Percentiles rank a stretch among this genome's conserved stretches.
phyloP scores from a whole-genome alignment of 2,329 filamentous ascomycete genomes.

The Fusarium sterilihyphosum region DNA sequence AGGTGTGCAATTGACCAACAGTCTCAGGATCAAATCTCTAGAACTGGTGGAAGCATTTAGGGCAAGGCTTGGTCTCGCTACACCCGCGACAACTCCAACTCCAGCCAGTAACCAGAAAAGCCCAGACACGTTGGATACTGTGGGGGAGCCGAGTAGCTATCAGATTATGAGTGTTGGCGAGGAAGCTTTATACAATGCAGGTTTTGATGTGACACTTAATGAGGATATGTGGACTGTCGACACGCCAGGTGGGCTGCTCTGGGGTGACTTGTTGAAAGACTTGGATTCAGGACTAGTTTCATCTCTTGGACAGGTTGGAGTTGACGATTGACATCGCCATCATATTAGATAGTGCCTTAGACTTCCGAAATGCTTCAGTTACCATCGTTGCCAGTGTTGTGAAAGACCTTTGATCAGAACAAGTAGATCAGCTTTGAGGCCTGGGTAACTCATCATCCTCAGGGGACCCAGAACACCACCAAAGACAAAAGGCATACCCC shows the following conservation, averaged over 20 bases:
- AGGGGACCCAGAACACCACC: not conserved
- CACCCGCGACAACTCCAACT: slow-evolving; percentile 13
- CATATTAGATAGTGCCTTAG: not conserved
- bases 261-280: slow-evolving; percentile 39
- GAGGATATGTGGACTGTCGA: slow-evolving; percentile 29
- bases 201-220: not conserved
- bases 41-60: slow-evolving; percentile 36
- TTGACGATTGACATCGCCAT: not conserved
- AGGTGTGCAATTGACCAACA: slow-evolving; percentile 9
- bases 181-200: not conserved
- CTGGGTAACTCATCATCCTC: not conserved
- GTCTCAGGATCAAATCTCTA: slow-evolving; percentile 20
- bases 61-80: slow-evolving; percentile 31
- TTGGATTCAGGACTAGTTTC: slow-evolving; percentile 30
- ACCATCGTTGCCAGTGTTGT: not conserved
- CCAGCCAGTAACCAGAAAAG: not conserved
- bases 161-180: slow-evolving; percentile 27
- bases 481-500: not conserved
- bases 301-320: slow-evolving; percentile 43
- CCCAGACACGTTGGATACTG: not conserved
- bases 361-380: not conserved
- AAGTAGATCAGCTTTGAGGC: not conserved
- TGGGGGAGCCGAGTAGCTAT: not conserved
- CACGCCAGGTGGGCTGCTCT: slow-evolving; percentile 25
- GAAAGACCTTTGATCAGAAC: not conserved